Base-by-base conservation (phyloP, 805 yeast genomes). In the Candida nanaspora region DNA sequence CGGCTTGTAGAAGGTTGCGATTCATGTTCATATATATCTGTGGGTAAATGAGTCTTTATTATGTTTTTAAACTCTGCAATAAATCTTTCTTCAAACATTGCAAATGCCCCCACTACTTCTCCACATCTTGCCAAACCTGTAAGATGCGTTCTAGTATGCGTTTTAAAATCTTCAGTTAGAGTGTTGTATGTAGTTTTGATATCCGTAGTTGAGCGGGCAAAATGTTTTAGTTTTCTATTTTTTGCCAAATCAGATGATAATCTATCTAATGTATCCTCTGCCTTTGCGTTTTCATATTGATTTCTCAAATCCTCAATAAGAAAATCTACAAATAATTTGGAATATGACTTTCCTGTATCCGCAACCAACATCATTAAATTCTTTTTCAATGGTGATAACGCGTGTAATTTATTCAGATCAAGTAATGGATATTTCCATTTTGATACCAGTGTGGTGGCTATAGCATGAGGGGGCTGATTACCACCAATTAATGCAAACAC, bases 261-360 rank as follows among this genome's bases (percentile, higher is more conserved):
- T 47, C 89, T 68, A 28, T 62, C 56, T 44, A 86, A 54, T 0
- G 86, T 72, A 11, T 72, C 78, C 6, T 56, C 50, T 2, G 53
- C 51, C 2, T 80, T 63, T 0, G 77, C 72, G 35, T 46, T 46
- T 27, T 71, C 70, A 48, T 77, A 75, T 49, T 81, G 86, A 2
- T 48, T 38, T 44, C 82, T 70, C 37, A 89, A 57, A 58, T 89
- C 95, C 0, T 66, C 65, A 10, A 83, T 47, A 36, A 89, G 61
- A 26, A 70, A 51, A 20, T 73, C 72, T 7, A 72, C 66, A 51
- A 89, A 79, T 35, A 75, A 63, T 20, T 71, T 65, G 6, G 80
- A 74, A 48, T 79, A 83, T n/a, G 80, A 75, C 30, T 72, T 74
- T 14, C 93, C 89, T 38, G 86, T 80, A 34, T 74, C 78, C n/a